Conservation (phyloP, 768 basidiomycete species). For the Rhodotorula toruloides region DNA sequence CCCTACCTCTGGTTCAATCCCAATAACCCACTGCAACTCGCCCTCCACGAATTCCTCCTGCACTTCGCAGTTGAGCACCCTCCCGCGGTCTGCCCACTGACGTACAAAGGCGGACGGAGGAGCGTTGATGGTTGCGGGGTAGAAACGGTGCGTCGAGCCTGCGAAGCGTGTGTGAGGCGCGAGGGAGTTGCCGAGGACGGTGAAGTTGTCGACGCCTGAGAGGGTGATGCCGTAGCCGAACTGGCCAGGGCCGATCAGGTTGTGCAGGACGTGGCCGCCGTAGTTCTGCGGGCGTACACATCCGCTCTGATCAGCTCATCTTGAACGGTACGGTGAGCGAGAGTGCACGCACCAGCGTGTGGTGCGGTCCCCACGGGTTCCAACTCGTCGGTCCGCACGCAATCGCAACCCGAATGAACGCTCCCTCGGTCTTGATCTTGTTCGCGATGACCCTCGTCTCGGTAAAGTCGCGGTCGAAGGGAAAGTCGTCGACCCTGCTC, state of each 20-base stretch:
- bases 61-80: constrained; percentile 26
- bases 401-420: constrained; percentile 49
- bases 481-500: constrained; percentile 47
- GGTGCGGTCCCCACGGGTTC: constrained; percentile 32
- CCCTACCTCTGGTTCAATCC: constrained; percentile 40
- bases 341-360: constrained; percentile 7
- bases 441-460: constrained; percentile 47
- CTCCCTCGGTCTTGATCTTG: constrained; percentile 46
- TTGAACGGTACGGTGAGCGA: not conserved
- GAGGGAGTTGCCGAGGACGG: constrained; percentile 47
- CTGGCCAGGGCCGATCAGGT: constrained; percentile 48
- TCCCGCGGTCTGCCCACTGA: constrained; percentile 28
- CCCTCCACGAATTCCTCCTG: constrained; percentile 41
- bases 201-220: constrained; percentile 47
- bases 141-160: constrained; percentile 34
- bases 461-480: constrained; percentile 49
- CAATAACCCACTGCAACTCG: constrained; percentile 40
- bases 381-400: constrained; percentile 48
- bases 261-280: constrained; percentile 47
- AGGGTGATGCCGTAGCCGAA: constrained; percentile 50
- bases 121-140: constrained; percentile 24
- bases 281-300: constrained; percentile 36
- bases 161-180: constrained; percentile 26
- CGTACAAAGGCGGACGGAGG: constrained; percentile 40
- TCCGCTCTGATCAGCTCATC: too few relatives aligned